Evolutionary conservation across 441 rosid genomes (phyloP).

Genomic region (Capsella rubella): DNA sequence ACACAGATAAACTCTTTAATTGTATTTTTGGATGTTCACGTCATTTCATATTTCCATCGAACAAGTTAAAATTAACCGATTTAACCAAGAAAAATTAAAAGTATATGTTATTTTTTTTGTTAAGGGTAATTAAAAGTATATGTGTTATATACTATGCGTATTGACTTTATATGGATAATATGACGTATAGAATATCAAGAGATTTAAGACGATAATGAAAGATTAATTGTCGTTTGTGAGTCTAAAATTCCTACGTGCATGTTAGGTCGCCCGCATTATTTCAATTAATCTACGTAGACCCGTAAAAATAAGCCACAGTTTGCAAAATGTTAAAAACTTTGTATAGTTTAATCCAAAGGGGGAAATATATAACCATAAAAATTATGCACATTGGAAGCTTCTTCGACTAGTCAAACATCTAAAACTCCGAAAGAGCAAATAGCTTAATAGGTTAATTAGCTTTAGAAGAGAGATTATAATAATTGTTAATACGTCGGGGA

Average conservation of each 20-base stretch:
- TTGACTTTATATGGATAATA: constrained; percentile 25
- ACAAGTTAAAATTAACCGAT: neutral
- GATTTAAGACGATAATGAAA: constrained; percentile 17
- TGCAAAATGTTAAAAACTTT: constrained; percentile 33
- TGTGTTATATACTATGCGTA: neutral
- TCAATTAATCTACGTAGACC: constrained; percentile 29
- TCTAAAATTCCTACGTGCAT: constrained; percentile 36
- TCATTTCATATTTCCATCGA: neutral
- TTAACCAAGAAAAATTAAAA: neutral
- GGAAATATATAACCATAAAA: constrained; percentile 10
- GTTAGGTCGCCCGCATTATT: constrained; percentile 43
- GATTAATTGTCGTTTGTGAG: constrained; percentile 31
- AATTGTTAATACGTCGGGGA: constrained; percentile 36
- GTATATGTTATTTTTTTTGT: neutral
- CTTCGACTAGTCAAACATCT: constrained; percentile 39
- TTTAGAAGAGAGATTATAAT: constrained; percentile 30
- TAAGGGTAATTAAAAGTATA: neutral
- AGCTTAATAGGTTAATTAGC: constrained; percentile 35
- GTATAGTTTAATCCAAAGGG: constrained; percentile 28
- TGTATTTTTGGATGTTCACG: neutral
- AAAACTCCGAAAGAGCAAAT: constrained; percentile 39
- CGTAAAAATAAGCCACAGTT: constrained; percentile 39
- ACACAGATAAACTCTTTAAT: neutral
- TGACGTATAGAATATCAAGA: constrained; percentile 30
- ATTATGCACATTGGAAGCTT: constrained; percentile 35